Evolutionary conservation across 2,329 filamentous ascomycete species (phyloP), one percentile per base, ranked within the genome.

Genomic region (Trichophyton equinum): DNA sequence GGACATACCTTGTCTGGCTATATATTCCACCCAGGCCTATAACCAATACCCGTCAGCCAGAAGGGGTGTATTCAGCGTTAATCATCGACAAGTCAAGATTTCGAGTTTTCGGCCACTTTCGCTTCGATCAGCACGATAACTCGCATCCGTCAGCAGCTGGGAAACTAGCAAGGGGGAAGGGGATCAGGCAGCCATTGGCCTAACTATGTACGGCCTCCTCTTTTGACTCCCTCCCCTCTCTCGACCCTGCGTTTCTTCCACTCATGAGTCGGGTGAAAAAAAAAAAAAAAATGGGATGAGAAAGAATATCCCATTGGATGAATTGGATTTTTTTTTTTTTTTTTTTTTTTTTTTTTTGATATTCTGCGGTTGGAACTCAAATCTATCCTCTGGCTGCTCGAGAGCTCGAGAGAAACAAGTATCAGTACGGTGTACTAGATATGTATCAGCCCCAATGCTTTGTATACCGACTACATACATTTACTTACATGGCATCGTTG

Each of bases 271-370:
- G 33, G 33, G 9, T 36, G 33, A 38, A 38, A 38, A 30, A 7
- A 27, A 27, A 27, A 27, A 27, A 27, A 27, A 53, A 5, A 36
- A 33, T 18, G 49, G 49, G 25, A 30, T 30, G 22, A 30, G 49
- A 53, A 25, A 53, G 18, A 53, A 30, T 53, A 53, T 53, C 49
- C 49, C 49, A 53, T 53, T 53, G 49, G 49, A 53, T 33, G 33
- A 1, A 33, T 33, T 13, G 15, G 15, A 1, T 4, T 11, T 42
- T 11, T n/a, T 11, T 40, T 11, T n/a, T 5, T 25, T 25, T 25
- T 25, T 25, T 25, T 25, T 25, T 25, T 25, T 25, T 4, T 27
- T 18, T 18, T 53, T 5, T 53, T 27, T 25, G 49, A 53, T 53
- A 25, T 33, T 25, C 49, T 53, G 49, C 49, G 27, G 49, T 53